phyloP scores from a whole-genome alignment of 305 asterid species.

The Petunia hybrid region DNA sequence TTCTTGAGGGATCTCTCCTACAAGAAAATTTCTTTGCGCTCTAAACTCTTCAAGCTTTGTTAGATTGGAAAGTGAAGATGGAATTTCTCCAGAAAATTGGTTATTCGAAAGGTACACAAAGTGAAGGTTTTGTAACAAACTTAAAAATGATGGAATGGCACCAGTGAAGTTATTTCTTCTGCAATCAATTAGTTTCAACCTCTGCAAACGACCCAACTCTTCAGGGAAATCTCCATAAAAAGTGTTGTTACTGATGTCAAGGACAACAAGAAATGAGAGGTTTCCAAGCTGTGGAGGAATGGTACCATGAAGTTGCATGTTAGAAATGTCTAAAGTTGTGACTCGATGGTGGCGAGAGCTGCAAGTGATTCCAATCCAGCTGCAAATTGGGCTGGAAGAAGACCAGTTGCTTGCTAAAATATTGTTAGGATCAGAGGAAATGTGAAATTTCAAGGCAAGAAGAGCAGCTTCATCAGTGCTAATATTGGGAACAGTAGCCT shows the following conservation, averaged over 20 bases:
- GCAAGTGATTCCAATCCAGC: no score
- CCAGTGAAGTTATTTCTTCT: conserved; percentile 36
- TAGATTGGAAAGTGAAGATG: background rate
- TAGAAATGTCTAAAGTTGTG: conserved; percentile 32
- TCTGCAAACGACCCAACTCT: conserved; percentile 34
- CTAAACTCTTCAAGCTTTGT: background rate
- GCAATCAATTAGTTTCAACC: conserved; percentile 32
- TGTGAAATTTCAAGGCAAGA: no score
- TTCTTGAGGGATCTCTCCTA: conserved; percentile 35
- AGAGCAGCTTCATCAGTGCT: no score
- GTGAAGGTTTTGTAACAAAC: conserved; percentile 30
- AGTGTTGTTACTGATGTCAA: conserved; percentile 42
- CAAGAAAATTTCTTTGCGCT: background rate
- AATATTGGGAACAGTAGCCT: no score
- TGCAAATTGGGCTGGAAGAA: conserved; percentile 34
- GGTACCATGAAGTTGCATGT: conserved; percentile 42
- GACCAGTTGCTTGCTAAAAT: conserved; percentile 44
- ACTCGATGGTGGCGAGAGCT: conserved; percentile 35
- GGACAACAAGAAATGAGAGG: conserved; percentile 44
- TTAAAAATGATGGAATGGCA: conserved; percentile 39
- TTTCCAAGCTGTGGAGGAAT: conserved; percentile 47
- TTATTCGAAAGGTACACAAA: conserved; percentile 27
- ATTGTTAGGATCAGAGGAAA: no score
- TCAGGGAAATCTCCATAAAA: conserved; percentile 40
- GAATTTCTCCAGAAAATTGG: background rate